Conservation (phyloP, 495 filamentous ascomycete genomes). For the Parachaetomium inaequale region DNA sequence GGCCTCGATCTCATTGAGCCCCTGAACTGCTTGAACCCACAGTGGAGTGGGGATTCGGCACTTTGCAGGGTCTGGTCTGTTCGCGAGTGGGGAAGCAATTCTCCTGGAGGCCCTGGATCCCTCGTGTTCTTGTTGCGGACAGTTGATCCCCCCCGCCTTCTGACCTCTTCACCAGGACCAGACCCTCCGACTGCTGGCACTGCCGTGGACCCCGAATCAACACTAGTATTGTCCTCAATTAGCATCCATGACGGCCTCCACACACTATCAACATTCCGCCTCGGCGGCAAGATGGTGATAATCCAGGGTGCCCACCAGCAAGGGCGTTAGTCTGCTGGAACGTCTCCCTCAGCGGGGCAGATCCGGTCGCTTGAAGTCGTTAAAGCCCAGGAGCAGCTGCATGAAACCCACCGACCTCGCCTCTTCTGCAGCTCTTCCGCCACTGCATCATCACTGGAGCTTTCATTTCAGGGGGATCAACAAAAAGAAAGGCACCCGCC, state of each 20-base stretch:
- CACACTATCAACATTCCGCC: not conserved
- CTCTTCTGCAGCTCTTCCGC: not conserved
- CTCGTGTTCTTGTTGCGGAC: too few species aligned
- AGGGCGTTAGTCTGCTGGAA: not conserved
- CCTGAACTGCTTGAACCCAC: too few species aligned
- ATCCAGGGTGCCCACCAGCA: not conserved
- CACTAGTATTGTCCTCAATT: not conserved
- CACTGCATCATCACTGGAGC: too few species aligned
- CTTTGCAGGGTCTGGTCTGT: too few species aligned
- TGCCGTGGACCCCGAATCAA: not conserved
- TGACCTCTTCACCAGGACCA: too few species aligned
- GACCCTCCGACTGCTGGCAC: too few species aligned
- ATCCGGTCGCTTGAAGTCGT: not conserved
- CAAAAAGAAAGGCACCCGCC: not conserved
- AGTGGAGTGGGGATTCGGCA: too few species aligned
- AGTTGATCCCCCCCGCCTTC: too few species aligned
- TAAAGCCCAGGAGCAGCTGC: not conserved
- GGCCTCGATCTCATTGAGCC: too few species aligned
- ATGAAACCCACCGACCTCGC: not conserved
- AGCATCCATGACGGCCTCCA: not conserved
- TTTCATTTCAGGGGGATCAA: not conserved
- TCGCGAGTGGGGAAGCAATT: too few species aligned
- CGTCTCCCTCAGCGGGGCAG: not conserved
- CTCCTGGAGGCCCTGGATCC: too few species aligned
- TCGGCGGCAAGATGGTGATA: constrained; percentile 1